These are phyloP conservation scores for Phytophthora constricta DNA, from an alignment of 352 stramenopile genomes.

Conservation along the genomic window DNA sequence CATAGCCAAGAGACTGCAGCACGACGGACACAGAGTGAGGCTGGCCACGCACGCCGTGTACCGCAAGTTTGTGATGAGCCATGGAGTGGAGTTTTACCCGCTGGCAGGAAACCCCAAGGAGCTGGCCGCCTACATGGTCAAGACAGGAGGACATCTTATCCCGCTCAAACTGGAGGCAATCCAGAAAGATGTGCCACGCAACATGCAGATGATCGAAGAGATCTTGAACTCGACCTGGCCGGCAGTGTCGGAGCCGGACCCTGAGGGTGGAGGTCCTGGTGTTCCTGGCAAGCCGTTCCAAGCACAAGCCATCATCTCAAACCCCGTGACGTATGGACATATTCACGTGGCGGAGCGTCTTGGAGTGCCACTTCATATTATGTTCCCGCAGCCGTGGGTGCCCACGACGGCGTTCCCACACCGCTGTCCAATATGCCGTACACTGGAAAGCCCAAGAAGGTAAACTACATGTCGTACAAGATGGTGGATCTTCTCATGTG, in stretches of 20 bases:
- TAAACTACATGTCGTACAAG: slow-evolving; percentile 89
- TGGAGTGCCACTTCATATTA: slow-evolving; percentile 93
- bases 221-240: slow-evolving; percentile 92
- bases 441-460: slow-evolving; percentile 54
- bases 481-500: slow-evolving; percentile 88
- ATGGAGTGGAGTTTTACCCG: slow-evolving; percentile 84
- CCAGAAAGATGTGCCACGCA: slow-evolving; percentile 76
- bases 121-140: slow-evolving; percentile 92
- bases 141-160: slow-evolving; percentile 82
- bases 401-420: slow-evolving; percentile 92
- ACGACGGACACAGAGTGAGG: slow-evolving; percentile 90
- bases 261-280: slow-evolving; percentile 61
- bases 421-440: slow-evolving; percentile 87
- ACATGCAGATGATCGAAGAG: slow-evolving; percentile 91
- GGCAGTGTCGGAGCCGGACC: slow-evolving; percentile 79
- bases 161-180: slow-evolving; percentile 69
- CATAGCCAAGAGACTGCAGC: slow-evolving; percentile 85
- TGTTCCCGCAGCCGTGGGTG: slow-evolving; percentile 93
- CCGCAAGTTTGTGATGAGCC: slow-evolving; percentile 79
- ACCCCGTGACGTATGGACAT: slow-evolving; percentile 93
- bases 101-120: slow-evolving; percentile 79
- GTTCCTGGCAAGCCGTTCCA: slow-evolving; percentile 68
- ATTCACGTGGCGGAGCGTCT: slow-evolving; percentile 93
- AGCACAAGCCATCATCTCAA: slow-evolving; percentile 94
- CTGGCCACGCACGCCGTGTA: slow-evolving; percentile 92